A percentile compares a stretch with the other conserved stretches of the same genome.
phyloP scores from a whole-genome alignment of 2,329 filamentous ascomycete species.

The Microcera coccophila region DNA sequence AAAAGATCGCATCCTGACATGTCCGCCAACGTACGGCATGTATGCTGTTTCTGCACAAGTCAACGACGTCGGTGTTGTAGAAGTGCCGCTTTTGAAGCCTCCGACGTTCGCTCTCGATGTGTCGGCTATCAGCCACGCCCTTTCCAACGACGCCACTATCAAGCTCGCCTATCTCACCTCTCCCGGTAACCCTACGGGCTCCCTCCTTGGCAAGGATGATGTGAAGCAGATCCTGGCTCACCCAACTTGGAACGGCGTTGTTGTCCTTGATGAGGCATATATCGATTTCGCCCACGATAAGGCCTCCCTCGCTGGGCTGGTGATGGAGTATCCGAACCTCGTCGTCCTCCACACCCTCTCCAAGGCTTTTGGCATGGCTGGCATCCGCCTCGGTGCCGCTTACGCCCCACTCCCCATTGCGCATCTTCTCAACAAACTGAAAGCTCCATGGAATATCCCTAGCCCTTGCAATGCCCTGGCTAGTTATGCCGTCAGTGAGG shows the following conservation, averaged over 20 bases:
- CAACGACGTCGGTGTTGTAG: constrained; percentile 84
- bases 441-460: constrained; percentile 94
- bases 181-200: constrained; percentile 89
- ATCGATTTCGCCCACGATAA: constrained; percentile 80
- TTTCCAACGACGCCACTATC: constrained; percentile 60
- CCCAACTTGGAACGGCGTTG: constrained; percentile 90
- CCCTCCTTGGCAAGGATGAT: constrained; percentile 70
- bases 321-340: constrained; percentile 87
- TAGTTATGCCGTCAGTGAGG: constrained; percentile 61
- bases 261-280: constrained; percentile 94
- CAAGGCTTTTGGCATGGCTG: constrained; percentile 94
- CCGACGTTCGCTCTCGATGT: constrained; percentile 73
- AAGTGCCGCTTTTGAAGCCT: constrained; percentile 72
- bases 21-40: constrained; percentile 98
- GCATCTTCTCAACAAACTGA: constrained; percentile 79
- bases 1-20: constrained; percentile 85
- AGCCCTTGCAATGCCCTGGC: constrained; percentile 83
- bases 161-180: constrained; percentile 93
- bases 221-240: constrained; percentile 73
- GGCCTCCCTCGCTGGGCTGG: constrained; percentile 84
- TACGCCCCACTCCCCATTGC: constrained; percentile 76
- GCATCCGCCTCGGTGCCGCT: constrained; percentile 82
- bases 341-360: constrained; percentile 98
- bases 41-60: constrained; percentile 91
- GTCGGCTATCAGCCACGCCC: constrained; percentile 59